Base-by-base conservation (phyloP, 306 rosid genomes). In the Echinosophora koreensis region DNA sequence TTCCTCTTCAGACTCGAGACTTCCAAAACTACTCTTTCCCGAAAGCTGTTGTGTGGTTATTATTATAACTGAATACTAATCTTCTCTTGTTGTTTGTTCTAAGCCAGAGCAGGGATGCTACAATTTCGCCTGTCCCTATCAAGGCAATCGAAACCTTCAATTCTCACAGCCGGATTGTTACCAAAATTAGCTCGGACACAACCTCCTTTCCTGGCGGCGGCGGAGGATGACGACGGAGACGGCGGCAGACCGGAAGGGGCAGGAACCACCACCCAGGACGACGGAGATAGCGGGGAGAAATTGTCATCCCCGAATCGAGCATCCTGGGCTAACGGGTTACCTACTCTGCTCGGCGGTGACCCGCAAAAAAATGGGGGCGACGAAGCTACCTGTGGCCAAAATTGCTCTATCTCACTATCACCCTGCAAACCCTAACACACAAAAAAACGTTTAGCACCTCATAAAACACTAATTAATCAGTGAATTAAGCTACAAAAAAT, bases 321-420 rank as follows among this genome's bases (percentile, higher is more conserved):
- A 61, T 95, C 99, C 74, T 85, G 99, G 81, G 89, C 88, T 78
- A 95, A 84, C 28, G 99, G 99, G 88, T 95, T 92, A 80, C 88
- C 88, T 86, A 92, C 97, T 88, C 99, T 90, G 81, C 96, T 92
- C 71, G 99, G 99, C 78, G 99, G 99, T 38, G 99, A 90, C 88
- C 97, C 99, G 58, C 91, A 80, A 70, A 86, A 89, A 92, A 87
- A 95, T 68, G 96, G 97, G 87, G 97, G 97, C 88, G 93, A 69
- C 87, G 97, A 86, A 57, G 84, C 88, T 52, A 87, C 81, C 49
- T 82, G 87, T 18, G 93, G 65, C 16, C 84, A 81, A 59, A 81
- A 73, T 66, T 84, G 91, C 70, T 90, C 98, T 62, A 65, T 66
- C 41, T 87, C 92, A 83, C 74, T 81, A 66, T 91, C 92, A 79